These are phyloP conservation scores for Parathielavia hyrcaniae DNA, from an alignment of 495 filamentous ascomycete species.

Conservation along the genomic window DNA sequence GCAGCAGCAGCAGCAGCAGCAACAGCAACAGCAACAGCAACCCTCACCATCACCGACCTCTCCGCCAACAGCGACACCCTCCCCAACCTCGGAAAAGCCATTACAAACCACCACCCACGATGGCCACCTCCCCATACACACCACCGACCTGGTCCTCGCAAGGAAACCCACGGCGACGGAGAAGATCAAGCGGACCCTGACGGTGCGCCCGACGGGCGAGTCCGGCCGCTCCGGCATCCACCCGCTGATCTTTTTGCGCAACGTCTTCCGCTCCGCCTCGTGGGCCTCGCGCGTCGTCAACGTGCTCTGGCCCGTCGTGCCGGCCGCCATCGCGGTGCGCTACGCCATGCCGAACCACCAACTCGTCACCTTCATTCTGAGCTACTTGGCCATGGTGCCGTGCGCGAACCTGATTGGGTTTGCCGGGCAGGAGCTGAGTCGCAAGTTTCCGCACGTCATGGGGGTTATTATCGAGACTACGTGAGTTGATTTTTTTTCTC, in stretches of 20 bases:
- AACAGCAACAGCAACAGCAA: background rate
- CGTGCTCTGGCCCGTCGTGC: constrained; percentile 51
- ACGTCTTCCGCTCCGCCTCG: constrained; percentile 40
- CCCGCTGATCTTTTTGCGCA: constrained; percentile 37
- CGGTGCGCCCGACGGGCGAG: constrained; percentile 35
- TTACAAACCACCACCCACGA: constrained; percentile 4
- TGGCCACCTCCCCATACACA: constrained; percentile 11
- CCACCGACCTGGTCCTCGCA: background rate
- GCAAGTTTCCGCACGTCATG: constrained; percentile 69
- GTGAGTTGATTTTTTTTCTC: constrained; percentile 13
- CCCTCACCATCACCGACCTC: background rate
- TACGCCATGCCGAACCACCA: constrained; percentile 43
- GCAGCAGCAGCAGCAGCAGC: background rate
- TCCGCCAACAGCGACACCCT: background rate
- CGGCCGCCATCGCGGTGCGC: constrained; percentile 45
- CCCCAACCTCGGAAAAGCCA: constrained; percentile 2
- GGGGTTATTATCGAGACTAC: constrained; percentile 74
- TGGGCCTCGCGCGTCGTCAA: constrained; percentile 40
- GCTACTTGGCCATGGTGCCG: constrained; percentile 66
- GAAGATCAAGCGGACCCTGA: constrained; percentile 11
- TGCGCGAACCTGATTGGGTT: constrained; percentile 81
- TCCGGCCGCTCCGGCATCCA: constrained; percentile 42
- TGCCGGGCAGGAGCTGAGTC: constrained; percentile 69
- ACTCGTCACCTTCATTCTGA: constrained; percentile 38
- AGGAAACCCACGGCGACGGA: background rate